Evolutionary conservation across 148 eudicot species (phyloP), one percentile per base, ranked within the genome.

Genomic region (Talinum fruticosum): DNA sequence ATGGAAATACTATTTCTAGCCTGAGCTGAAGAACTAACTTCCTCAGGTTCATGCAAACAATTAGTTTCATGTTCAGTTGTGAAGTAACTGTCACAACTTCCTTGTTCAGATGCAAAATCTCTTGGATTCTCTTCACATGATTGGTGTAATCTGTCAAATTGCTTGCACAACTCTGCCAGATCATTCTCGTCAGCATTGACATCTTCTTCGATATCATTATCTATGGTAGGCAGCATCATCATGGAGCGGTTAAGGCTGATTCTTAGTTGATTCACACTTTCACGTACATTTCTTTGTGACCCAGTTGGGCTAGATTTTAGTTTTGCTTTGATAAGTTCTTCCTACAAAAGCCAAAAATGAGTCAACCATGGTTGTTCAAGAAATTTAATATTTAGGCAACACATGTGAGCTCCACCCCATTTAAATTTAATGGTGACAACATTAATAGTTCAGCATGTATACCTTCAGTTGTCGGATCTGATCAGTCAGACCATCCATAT

Each of bases 391-490:
- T 0, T 5, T 6, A 35, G n/a, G 65, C 23, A 30, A 71, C 0
- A 32, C 29, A 61, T n/a, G 13, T 30, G 57, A 53, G 21, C 36
- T 53, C 62, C 28, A 34, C 24, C 33, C 29, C 72, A 6, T 35
- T 21, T 51, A 41, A 41, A 41, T 41, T 70, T 26, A 71, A 69
- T 0, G 3, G 8, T 34, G 49, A 69, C 14, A 69, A 35, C 15
- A 19, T 26, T n/a, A 44, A 24, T 21, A 30, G 26, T 65, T 18
- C 35, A 62, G 62, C 30, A 65, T 49, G 18, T 73, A 30, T 88
- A 96, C 99, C 98, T 96, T 96, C 71, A 96, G 84, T 78, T 90
- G 97, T 23, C 97, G 90, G 57, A 96, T 96, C 78, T 88, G 97
- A 82, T 93, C 92, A n/a, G 93, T 91, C 16, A 96, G 89, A 81